phyloP scores from a whole-genome alignment of 2,329 filamentous ascomycete genomes.

The Phialophora expanda region DNA sequence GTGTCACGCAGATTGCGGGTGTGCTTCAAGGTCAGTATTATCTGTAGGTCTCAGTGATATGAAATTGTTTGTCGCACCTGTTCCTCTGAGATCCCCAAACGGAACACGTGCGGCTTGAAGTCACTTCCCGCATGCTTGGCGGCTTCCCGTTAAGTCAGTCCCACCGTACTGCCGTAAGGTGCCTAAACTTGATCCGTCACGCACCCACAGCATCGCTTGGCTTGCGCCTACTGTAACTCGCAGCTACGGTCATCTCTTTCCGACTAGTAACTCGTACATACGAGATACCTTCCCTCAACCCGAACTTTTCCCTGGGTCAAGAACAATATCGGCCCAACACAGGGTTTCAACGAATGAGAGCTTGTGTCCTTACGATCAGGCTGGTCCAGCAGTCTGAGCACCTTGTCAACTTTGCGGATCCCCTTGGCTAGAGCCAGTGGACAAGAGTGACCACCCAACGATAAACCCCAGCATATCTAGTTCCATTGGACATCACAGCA shows the following conservation, averaged over 20 bases:
- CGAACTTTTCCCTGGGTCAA: conserved; percentile 19
- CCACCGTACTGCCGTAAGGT: too few species aligned
- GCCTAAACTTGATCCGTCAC: neutral
- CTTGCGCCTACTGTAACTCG: neutral
- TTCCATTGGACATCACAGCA: neutral
- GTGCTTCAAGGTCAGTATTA: neutral
- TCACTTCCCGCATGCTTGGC: neutral
- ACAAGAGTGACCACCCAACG: neutral
- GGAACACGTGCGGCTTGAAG: neutral
- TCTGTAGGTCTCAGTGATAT: neutral
- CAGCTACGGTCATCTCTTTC: too few species aligned
- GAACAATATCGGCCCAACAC: conserved; percentile 5
- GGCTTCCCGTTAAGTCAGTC: neutral
- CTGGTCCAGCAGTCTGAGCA: conserved; percentile 23
- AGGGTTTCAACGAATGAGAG: conserved; percentile 14
- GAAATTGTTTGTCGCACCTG: neutral
- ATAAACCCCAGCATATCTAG: conserved; percentile 1
- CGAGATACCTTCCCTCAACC: neutral
- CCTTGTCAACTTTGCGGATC: conserved; percentile 16
- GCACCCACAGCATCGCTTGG: conserved; percentile 5
- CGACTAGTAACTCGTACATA: neutral
- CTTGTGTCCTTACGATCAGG: neutral
- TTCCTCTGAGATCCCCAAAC: neutral
- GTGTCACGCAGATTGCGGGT: neutral
- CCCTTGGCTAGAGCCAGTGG: neutral